Percentiles rank a stretch among this genome's conserved stretches.
phyloP scores from a whole-genome alignment of 2,329 filamentous ascomycete genomes.

The Ophiostoma novo-ulmi region DNA sequence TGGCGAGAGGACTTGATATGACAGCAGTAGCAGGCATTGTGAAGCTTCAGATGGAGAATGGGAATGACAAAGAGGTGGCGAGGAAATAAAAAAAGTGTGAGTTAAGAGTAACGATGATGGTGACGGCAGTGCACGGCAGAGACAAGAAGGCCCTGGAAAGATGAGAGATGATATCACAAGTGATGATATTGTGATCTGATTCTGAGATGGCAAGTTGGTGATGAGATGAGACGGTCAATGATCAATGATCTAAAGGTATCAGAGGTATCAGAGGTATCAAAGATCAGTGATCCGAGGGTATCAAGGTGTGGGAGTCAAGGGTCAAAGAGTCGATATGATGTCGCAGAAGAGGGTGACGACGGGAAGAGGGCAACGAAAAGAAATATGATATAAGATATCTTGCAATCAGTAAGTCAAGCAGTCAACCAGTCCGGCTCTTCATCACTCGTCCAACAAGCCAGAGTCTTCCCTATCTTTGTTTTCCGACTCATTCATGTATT shows the following conservation, averaged over 20 bases:
- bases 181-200: neutral
- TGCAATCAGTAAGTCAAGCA: neutral
- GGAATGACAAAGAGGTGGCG: neutral
- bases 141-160: neutral
- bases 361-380: neutral
- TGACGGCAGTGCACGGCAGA: neutral
- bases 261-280: neutral
- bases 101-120: neutral
- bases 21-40: neutral
- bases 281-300: neutral
- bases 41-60: neutral
- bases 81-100: neutral
- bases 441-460: neutral
- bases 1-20: neutral
- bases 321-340: neutral
- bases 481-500: neutral
- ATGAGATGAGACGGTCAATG: neutral
- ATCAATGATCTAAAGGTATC: neutral
- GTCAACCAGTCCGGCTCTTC: neutral
- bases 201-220: neutral
- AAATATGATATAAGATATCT: slow-evolving; percentile 8
- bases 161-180: slow-evolving; percentile 11
- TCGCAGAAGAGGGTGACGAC: slow-evolving; percentile 3
- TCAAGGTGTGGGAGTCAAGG: neutral
- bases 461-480: neutral